Evolutionary conservation across 2,329 filamentous ascomycete genomes (phyloP).

Genomic region (Neocatenulostroma microsporum): DNA sequence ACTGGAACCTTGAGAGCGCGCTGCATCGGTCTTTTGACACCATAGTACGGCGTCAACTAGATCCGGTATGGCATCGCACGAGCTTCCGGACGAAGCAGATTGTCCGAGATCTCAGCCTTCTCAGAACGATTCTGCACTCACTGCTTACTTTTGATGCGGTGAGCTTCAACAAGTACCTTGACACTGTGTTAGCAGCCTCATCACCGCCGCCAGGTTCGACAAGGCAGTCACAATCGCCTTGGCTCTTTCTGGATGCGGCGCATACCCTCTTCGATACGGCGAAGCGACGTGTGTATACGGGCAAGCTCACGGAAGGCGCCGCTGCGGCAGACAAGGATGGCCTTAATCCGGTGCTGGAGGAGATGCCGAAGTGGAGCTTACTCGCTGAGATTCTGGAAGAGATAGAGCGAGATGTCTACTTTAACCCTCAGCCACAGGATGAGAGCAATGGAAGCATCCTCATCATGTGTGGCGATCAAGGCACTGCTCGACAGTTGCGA

Average conservation of each 20-base stretch:
- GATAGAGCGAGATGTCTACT: slow-evolving; percentile 83
- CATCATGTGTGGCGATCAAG: slow-evolving; percentile 88
- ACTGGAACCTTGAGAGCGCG: slow-evolving; percentile 95
- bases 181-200: slow-evolving; percentile 87
- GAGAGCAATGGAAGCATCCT: slow-evolving; percentile 84
- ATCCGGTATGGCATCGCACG: slow-evolving; percentile 94
- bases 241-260: slow-evolving; percentile 91
- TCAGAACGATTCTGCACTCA: slow-evolving; percentile 72
- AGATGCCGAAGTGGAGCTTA: slow-evolving; percentile 87
- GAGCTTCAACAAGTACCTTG: slow-evolving; percentile 83
- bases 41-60: slow-evolving; percentile 78
- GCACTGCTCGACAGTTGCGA: slow-evolving; percentile 77
- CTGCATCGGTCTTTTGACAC: slow-evolving; percentile 87
- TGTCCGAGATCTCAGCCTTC: slow-evolving; percentile 75
- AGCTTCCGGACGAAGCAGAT: slow-evolving; percentile 95
- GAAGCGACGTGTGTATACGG: slow-evolving; percentile 76
- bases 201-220: slow-evolving; percentile 81
- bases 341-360: slow-evolving; percentile 75
- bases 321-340: slow-evolving; percentile 50
- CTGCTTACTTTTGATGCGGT: slow-evolving; percentile 83
- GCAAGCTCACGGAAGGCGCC: slow-evolving; percentile 56
- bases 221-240: slow-evolving; percentile 82
- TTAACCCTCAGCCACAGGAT: slow-evolving; percentile 67
- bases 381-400: slow-evolving; percentile 87
- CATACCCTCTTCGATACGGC: slow-evolving; percentile 91